Evolutionary conservation across 2,329 filamentous ascomycete species (phyloP).

Genomic region (Alternaria triticimaculans): DNA sequence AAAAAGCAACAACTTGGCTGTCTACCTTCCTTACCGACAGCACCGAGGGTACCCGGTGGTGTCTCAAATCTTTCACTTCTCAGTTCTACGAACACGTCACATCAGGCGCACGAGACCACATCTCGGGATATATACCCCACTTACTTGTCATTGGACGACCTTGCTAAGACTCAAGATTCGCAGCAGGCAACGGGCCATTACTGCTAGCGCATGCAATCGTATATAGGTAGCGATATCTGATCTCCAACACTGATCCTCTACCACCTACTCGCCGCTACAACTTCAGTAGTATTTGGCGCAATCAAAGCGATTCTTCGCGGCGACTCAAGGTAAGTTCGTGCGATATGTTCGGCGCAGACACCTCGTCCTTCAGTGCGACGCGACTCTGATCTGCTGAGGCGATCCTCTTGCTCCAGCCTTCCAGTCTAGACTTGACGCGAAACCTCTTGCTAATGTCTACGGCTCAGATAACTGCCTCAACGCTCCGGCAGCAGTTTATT

Average conservation of each 20-base stretch:
- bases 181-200: not conserved
- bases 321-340: not conserved
- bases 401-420: not conserved
- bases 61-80: slow-evolving; percentile 6
- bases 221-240: not conserved
- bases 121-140: not conserved
- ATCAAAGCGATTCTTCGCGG: not conserved
- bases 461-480: not conserved
- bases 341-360: not conserved
- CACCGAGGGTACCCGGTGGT: not conserved
- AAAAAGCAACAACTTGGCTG: not conserved
- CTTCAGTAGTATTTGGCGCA: not conserved
- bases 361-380: not conserved
- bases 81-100: not conserved
- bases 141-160: not conserved
- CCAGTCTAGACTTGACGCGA: not conserved
- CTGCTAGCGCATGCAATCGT: not conserved
- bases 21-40: not conserved
- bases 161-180: not conserved
- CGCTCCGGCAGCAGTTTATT: not conserved
- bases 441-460: not conserved
- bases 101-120: not conserved
- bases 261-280: not conserved
- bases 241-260: not conserved
- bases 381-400: not conserved